Base-by-base conservation (phyloP, 2,329 filamentous ascomycete species). In the Xenoacremonium recifei region DNA sequence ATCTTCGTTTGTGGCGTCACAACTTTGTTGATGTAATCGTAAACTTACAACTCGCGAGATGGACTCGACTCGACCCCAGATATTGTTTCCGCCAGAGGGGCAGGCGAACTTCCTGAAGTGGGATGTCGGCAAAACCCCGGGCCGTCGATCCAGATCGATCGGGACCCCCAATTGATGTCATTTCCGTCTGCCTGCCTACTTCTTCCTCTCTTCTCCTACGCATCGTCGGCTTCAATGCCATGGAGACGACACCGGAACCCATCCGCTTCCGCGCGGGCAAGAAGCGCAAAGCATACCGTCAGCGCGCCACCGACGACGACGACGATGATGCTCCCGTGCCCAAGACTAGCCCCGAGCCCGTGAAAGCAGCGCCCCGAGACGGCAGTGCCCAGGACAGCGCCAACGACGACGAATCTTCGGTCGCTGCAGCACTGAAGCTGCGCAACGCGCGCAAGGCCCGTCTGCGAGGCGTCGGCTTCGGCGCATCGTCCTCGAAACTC, bases 281-380 rank as follows among this genome's bases (percentile, higher is more conserved):
- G 62, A 84, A 82, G 64, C 72, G 79, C 58, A 83, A 82, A 57
- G 65, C 69, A 5, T 79, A 80, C 49, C 72, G 80, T 35, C 77
- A 79, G 48, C 75, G 77, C 48, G 50, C 60, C 57, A 58, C 63
- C 36, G 58, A 63, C 38, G 58, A 55, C 27, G 49, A 40, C 39
- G 41, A 33, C 29, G 34, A 36, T 9, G 39, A 36, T 17, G 19
- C 16, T 38, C 34, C 23, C 6, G 17, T 32, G 13, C 27, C 39
- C 17, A 16, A 29, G 5, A 15, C 37, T 15, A 21, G 6, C 17
- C 15, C 16, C 21, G 40, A 31, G 33, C 18, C 27, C 5, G 31
- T 23, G 15, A 35, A 31, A 10, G 18, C 33, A 19, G 30, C n/a
- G 10, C 32, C 27, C 27, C 39, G 35, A 30, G 38, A 40, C 10